Evolutionary conservation across 148 eudicot species (phyloP), one percentile per base, ranked within the genome.

Genomic region (Silene conica): DNA sequence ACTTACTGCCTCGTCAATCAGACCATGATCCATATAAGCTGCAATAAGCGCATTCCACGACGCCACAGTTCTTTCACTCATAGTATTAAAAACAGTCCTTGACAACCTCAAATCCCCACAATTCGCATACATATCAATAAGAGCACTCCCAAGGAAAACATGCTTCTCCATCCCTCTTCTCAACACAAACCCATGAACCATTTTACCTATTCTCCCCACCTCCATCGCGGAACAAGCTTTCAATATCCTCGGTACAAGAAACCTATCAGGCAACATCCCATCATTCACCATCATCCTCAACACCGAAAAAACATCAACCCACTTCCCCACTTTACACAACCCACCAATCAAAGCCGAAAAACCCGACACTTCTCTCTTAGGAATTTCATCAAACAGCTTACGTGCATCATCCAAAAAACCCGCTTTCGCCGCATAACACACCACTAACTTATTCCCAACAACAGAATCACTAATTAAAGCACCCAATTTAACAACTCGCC

Each of bases 21-120:
- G 65, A 59, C 89, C 91, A 11, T 61, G 59, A 68, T 28, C 75
- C 84, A 83, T 80, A 78, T 80, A 87, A 60, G 87, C 89, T 56
- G 73, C 87, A 72, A 85, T 71, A 75, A 87, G 86, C 16, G 87
- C 83, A 72, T 89, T 87, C 91, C 91, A 87, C 10, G 91, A 83
- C 66, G 85, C 91, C 2, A 87, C 89, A 63, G 83, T 89, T 69
- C 77, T 72, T 46, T 57, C 79, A 62, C 55, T 80, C 91, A 87
- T 85, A 15, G 70, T 23, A 69, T 85, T 80, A 57, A 87, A 87
- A 78, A 85, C 91, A 76, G 16, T 77, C 77, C 76, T 79, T 3
- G 83, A 80, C 22, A 12, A 89, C 52, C 82, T 75, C 81, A 82
- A 77, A 58, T 76, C 73, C 69, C 86, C 86, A 79, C 84, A 86